These are phyloP conservation scores for Cordyceps fumosorosea DNA, from an alignment of 2,329 filamentous ascomycete species.

Conservation along the genomic window DNA sequence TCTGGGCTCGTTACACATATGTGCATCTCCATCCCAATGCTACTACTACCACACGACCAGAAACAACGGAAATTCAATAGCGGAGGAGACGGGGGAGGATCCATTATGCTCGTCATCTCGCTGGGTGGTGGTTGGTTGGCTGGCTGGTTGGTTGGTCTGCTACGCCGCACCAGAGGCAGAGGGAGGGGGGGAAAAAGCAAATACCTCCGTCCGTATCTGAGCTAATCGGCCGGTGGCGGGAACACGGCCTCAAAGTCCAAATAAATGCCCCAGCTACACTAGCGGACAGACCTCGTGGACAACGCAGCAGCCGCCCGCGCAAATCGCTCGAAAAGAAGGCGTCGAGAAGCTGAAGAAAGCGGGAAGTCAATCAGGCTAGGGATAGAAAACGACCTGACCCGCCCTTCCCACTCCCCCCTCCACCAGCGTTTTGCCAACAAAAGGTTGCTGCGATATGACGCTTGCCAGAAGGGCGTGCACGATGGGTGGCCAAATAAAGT, in stretches of 20 bases:
- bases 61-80: not conserved
- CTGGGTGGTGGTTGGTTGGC: not conserved
- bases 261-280: not conserved
- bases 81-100: not conserved
- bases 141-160: not conserved
- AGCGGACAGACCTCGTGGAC: slow-evolving; percentile 8
- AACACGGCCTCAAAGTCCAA: not conserved
- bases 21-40: not conserved
- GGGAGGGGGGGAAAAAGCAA: no score
- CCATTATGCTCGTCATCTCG: not conserved
- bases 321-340: slow-evolving; percentile 6
- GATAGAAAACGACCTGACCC: not conserved
- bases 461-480: not conserved
- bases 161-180: not conserved
- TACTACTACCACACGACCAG: not conserved
- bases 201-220: not conserved
- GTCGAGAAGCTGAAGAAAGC: not conserved
- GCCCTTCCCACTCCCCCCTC: not conserved
- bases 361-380: not conserved
- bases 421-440: not conserved
- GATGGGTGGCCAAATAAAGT: not conserved
- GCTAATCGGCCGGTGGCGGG: slow-evolving; percentile 2
- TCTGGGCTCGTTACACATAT: not conserved
- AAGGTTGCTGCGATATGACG: not conserved
- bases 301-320: not conserved